A percentile compares a stretch with the other conserved stretches of the same genome.
These are phyloP conservation scores for Naganishia vaughanmartiniae DNA, from an alignment of 768 basidiomycete genomes.

Conservation along the genomic window DNA sequence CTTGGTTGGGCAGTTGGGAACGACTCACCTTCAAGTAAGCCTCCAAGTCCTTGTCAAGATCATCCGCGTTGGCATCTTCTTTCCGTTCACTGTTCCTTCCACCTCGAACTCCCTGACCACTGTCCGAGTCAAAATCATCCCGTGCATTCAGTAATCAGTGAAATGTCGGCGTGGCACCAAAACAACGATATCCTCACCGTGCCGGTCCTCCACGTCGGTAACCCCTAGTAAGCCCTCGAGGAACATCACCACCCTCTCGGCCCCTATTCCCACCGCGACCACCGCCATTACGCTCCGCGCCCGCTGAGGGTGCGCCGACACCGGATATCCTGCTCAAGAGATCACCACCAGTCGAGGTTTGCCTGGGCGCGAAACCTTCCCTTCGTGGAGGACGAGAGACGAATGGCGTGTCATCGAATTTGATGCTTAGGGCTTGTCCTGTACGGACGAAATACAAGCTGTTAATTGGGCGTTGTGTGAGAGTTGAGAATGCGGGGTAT, in stretches of 20 bases:
- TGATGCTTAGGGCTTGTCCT: slow-evolving; percentile 33
- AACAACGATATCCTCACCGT: not conserved
- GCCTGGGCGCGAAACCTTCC: slow-evolving; percentile 13
- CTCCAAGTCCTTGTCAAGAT: slow-evolving; percentile 84
- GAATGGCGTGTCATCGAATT: slow-evolving; percentile 29
- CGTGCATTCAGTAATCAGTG: not conserved
- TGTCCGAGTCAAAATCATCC: not conserved
- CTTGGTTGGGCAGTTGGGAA: not conserved
- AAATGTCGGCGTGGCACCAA: no score
- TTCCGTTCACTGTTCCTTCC: slow-evolving; percentile 17
- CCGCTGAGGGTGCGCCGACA: not conserved
- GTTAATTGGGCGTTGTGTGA: not conserved
- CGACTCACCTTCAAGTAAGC: slow-evolving; percentile 33
- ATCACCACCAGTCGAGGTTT: slow-evolving; percentile 30
- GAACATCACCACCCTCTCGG: slow-evolving; percentile 29
- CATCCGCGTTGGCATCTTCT: slow-evolving; percentile 57
- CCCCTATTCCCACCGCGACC: slow-evolving; percentile 31
- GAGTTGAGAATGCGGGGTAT: not conserved
- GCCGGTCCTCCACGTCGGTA: slow-evolving; percentile 20
- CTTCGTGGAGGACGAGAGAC: slow-evolving; percentile 9
- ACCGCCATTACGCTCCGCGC: slow-evolving; percentile 2
- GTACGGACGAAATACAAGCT: not conserved
- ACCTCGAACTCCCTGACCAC: slow-evolving; percentile 12
- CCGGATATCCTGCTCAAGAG: slow-evolving; percentile 43
- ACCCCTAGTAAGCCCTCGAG: slow-evolving; percentile 15